These are phyloP conservation scores for Mortierella antarctica DNA, from an alignment of 192 early-diverging fungal genomes.

Conservation along the genomic window DNA sequence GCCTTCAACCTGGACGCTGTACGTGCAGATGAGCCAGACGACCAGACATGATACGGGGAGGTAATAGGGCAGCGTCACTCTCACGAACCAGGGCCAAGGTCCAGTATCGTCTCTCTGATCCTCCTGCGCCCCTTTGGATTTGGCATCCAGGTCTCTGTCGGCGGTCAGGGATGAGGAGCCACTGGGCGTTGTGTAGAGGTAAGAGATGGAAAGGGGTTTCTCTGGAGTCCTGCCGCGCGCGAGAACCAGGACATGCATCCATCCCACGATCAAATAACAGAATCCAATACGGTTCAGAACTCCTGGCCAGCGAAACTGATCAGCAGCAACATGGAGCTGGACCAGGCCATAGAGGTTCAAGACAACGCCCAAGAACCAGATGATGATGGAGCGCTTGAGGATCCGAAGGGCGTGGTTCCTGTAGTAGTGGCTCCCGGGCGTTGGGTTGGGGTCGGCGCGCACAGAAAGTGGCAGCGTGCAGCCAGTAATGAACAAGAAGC, in stretches of 20 bases:
- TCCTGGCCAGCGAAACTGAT: conserved; percentile 52
- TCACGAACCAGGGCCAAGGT: conserved; percentile 40
- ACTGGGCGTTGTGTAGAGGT: neutral
- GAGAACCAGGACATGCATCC: conserved; percentile 38
- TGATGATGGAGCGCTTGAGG: conserved; percentile 43
- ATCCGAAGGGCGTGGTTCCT: conserved; percentile 27
- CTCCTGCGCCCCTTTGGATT: neutral
- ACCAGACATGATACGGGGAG: conserved; percentile 22
- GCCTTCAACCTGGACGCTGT: conserved; percentile 36
- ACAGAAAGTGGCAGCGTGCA: conserved; percentile 48
- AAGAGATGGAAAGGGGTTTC: conserved; percentile 10
- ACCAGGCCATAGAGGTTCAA: conserved; percentile 53
- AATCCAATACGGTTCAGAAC: conserved; percentile 64
- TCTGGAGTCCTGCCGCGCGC: conserved; percentile 31
- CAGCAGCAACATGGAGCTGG: conserved; percentile 16
- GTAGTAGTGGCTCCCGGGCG: conserved; percentile 1
- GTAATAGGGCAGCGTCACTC: conserved; percentile 33
- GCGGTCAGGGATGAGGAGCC: neutral
- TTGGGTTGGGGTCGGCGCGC: conserved; percentile 18
- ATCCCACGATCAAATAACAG: conserved; percentile 56
- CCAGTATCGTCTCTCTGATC: neutral
- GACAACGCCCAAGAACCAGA: conserved; percentile 55
- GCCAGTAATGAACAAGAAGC: conserved; percentile 66
- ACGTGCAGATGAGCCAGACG: conserved; percentile 45
- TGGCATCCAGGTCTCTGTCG: neutral